These are phyloP conservation scores for Ulvella scutata DNA, from an alignment of 139 green algal species.

Conservation along the genomic window DNA sequence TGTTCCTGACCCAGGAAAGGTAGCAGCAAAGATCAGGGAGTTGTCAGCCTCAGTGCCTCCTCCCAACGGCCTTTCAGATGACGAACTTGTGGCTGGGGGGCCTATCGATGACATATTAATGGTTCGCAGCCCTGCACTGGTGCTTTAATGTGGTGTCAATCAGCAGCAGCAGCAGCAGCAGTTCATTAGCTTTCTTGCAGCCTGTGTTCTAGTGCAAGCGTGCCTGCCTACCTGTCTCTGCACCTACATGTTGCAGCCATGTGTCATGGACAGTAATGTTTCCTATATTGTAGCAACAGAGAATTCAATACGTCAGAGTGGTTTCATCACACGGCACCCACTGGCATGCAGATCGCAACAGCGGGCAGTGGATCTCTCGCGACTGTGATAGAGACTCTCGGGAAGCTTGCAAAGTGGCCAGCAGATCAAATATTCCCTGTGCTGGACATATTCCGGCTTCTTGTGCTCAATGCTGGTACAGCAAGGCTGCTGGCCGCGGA, in stretches of 20 bases:
- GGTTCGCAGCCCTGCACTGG: background rate
- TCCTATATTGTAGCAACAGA: no score
- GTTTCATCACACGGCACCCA: no score
- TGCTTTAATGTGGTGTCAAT: background rate
- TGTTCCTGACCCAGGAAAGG: background rate
- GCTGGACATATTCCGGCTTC: conserved; percentile 48
- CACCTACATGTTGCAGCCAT: no score
- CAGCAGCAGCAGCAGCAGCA: background rate
- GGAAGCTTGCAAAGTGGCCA: conserved; percentile 47
- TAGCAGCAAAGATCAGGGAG: background rate
- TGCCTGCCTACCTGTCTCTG: no score
- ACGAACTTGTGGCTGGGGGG: background rate
- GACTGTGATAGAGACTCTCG: conserved; percentile 8
- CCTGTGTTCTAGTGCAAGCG: background rate
- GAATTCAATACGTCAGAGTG: no score
- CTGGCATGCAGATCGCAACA: background rate
- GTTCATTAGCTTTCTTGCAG: background rate
- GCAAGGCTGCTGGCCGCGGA: conserved; percentile 4
- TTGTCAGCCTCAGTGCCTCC: background rate
- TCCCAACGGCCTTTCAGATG: background rate
- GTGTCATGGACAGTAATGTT: no score
- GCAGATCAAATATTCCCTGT: conserved; percentile 44
- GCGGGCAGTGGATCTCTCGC: background rate
- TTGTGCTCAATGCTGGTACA: conserved; percentile 19
- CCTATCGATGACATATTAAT: background rate